Conservation (phyloP, 306 rosid genomes). For the Comarum palustre region DNA sequence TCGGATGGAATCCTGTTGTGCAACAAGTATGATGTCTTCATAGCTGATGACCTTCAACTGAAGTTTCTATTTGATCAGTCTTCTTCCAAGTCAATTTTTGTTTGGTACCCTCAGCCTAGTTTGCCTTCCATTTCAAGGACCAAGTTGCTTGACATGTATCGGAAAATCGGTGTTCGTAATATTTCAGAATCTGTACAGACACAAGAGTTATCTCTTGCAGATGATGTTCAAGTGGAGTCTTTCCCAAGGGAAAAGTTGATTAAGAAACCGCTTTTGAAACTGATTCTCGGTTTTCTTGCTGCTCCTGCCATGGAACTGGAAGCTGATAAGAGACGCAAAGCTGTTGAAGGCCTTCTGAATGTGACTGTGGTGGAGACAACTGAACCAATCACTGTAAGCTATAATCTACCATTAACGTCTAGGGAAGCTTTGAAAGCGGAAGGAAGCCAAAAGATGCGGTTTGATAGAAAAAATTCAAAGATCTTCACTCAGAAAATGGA, state of each 20-base stretch:
- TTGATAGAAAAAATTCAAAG: slow-evolving; percentile 37
- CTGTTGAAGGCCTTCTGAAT: slow-evolving; percentile 45
- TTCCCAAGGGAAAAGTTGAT: slow-evolving; percentile 28
- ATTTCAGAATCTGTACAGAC: slow-evolving; percentile 52
- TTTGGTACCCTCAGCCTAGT: slow-evolving; percentile 60
- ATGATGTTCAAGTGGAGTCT: slow-evolving; percentile 19
- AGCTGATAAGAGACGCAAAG: slow-evolving; percentile 44
- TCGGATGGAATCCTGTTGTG: slow-evolving; percentile 36
- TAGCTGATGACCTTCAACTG: slow-evolving; percentile 64
- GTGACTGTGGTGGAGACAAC: slow-evolving; percentile 36
- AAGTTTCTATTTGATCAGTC: slow-evolving; percentile 49
- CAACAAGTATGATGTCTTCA: slow-evolving; percentile 45
- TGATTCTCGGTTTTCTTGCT: slow-evolving; percentile 66
- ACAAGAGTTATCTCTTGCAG: slow-evolving; percentile 30
- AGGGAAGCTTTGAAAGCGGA: slow-evolving; percentile 29
- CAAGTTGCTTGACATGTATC: slow-evolving; percentile 42
- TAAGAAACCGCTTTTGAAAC: slow-evolving; percentile 45
- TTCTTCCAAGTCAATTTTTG: slow-evolving; percentile 44
- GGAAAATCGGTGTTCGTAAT: slow-evolving; percentile 48
- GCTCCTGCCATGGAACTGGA: slow-evolving; percentile 51
- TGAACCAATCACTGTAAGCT: slow-evolving; percentile 43
- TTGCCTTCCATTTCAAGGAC: slow-evolving; percentile 32
- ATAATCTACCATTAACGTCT: slow-evolving; percentile 37
- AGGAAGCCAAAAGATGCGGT: slow-evolving; percentile 41
- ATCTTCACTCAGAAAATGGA: slow-evolving; percentile 42